Conservation (phyloP, 805 yeast species). For the Yarrowia sp. region DNA sequence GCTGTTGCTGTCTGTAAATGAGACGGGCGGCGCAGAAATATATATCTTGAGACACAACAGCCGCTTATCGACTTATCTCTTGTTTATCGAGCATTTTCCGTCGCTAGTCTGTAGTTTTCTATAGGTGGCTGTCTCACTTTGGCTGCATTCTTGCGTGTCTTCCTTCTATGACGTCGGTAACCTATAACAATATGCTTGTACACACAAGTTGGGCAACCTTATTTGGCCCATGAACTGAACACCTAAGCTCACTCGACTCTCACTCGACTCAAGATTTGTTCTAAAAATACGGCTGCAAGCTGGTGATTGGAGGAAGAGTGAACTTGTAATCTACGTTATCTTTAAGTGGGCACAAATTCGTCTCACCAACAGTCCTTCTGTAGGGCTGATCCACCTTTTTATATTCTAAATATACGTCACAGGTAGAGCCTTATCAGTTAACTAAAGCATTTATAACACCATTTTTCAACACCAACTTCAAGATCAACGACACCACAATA, state of each 20-base stretch:
- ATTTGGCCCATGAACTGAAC: too few relatives aligned
- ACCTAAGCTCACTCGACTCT: too few relatives aligned
- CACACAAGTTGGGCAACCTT: not conserved
- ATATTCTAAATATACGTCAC: too few relatives aligned
- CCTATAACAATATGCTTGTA: constrained; percentile 8
- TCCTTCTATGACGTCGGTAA: constrained; percentile 11
- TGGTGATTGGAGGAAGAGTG: not conserved
- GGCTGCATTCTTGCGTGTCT: constrained; percentile 5
- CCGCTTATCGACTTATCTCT: not conserved
- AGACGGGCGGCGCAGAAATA: not conserved
- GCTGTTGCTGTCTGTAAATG: not conserved
- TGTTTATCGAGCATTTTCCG: too few relatives aligned
- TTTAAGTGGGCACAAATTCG: too few relatives aligned
- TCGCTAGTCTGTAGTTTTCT: not conserved
- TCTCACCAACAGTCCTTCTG: too few relatives aligned
- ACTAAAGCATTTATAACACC: too few relatives aligned
- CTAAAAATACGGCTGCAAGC: not conserved
- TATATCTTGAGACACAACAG: too few relatives aligned
- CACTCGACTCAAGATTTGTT: not conserved
- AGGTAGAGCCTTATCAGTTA: too few relatives aligned
- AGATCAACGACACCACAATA: not conserved
- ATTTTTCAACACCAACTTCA: too few relatives aligned
- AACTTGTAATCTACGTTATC: too few relatives aligned
- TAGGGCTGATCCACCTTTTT: too few relatives aligned
- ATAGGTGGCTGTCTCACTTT: not conserved